Percentiles rank a stretch among this genome's conserved stretches.
phyloP scores from a whole-genome alignment of 495 filamentous ascomycete species.

The Trypethelium eluteriae region DNA sequence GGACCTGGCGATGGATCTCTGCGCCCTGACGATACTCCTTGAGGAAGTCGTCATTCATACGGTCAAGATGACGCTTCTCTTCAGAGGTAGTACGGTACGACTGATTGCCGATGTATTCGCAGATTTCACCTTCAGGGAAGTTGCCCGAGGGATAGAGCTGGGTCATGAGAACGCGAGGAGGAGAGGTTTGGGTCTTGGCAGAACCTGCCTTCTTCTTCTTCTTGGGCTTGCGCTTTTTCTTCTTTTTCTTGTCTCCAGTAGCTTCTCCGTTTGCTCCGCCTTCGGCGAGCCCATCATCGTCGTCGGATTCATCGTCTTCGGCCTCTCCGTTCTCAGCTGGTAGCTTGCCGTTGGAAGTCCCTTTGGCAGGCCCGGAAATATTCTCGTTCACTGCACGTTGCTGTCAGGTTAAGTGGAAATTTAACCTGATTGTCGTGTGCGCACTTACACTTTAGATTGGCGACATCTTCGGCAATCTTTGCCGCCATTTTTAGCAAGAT shows the following conservation, averaged over 20 bases:
- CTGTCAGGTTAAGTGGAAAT: background rate
- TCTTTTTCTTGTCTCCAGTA: slow-evolving; percentile 39
- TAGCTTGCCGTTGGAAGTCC: slow-evolving; percentile 21
- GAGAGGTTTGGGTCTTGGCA: slow-evolving; percentile 44
- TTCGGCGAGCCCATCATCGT: slow-evolving; percentile 29
- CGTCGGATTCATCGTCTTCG: slow-evolving; percentile 37
- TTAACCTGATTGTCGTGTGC: background rate
- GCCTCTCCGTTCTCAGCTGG: slow-evolving; percentile 34
- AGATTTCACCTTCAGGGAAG: slow-evolving; percentile 49
- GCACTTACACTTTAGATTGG: background rate
- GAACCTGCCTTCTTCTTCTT: slow-evolving; percentile 31
- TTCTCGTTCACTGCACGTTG: background rate
- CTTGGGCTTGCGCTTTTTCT: slow-evolving; percentile 48
- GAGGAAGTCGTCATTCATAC: slow-evolving; percentile 50
- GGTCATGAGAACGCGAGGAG: slow-evolving; percentile 47
- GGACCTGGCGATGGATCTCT: slow-evolving; percentile 55
- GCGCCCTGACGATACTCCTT: slow-evolving; percentile 54
- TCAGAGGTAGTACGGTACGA: slow-evolving; percentile 51
- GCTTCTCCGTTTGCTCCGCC: slow-evolving; percentile 21
- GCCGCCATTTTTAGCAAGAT: background rate
- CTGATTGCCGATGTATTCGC: slow-evolving; percentile 47
- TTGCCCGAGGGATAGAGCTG: slow-evolving; percentile 45
- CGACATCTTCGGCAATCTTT: slow-evolving; percentile 4
- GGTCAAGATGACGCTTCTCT: slow-evolving; percentile 49
- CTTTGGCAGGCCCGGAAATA: background rate